A percentile compares a stretch with the other conserved stretches of the same genome.
Evolutionary conservation across 176 grass and related monocot genomes (phyloP).

Genomic region (Triticum urartu): DNA sequence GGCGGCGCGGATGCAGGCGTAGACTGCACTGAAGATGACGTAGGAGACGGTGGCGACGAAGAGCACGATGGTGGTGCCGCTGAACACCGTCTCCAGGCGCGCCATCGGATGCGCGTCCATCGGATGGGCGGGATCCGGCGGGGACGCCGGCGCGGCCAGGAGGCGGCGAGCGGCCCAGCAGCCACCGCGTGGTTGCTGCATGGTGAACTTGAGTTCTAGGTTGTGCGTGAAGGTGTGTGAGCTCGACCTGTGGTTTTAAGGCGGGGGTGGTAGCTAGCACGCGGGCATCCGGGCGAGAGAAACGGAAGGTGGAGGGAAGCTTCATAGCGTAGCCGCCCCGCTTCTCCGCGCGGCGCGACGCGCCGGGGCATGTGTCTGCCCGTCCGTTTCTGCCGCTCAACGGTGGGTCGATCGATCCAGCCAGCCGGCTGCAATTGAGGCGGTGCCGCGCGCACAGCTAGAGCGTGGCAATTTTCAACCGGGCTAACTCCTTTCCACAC

Average conservation of each 20-base stretch:
- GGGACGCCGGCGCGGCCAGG: not conserved
- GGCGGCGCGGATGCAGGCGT: not conserved
- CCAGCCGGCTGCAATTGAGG: no score
- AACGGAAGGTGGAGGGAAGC: not conserved
- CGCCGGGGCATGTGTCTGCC: not conserved
- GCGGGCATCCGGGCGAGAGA: no score
- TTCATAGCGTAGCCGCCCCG: not conserved
- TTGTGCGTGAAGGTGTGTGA: not conserved
- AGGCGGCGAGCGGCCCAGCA: not conserved
- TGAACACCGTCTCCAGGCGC: constrained; percentile 16
- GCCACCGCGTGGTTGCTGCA: not conserved
- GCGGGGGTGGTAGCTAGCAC: not conserved
- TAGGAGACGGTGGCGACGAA: constrained; percentile 21
- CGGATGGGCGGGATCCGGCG: not conserved
- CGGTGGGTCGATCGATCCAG: no score
- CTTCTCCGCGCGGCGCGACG: not conserved
- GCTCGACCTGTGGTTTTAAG: not conserved
- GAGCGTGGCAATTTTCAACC: not conserved
- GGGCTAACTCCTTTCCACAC: no score
- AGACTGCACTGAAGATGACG: constrained; percentile 26
- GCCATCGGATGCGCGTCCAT: no score
- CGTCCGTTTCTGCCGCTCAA: not conserved
- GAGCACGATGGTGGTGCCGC: constrained; percentile 13
- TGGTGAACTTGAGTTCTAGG: not conserved
- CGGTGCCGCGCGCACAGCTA: not conserved